Conservation (phyloP, 768 basidiomycete genomes). For the Gyrodon lividus region DNA sequence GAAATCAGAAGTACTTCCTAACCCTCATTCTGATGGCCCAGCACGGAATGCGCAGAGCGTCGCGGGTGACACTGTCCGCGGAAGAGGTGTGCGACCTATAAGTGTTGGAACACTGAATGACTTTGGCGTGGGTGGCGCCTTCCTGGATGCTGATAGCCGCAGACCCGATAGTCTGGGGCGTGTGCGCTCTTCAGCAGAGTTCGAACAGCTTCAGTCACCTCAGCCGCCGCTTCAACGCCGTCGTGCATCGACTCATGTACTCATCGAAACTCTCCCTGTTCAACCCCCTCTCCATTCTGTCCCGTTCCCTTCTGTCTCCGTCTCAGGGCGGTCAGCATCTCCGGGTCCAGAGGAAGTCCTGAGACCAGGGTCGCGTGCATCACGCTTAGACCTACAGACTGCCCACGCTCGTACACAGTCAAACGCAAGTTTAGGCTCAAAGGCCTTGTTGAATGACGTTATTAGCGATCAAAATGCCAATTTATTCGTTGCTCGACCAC, state of each 20-base stretch:
- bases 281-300: conserved; percentile 47
- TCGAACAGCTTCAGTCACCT: conserved; percentile 44
- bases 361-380: conserved; percentile 35
- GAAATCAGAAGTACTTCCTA: conserved; percentile 42
- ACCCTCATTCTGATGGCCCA: conserved; percentile 39
- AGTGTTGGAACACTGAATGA: conserved; percentile 65
- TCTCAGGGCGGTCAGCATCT: conserved; percentile 46
- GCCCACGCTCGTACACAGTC: conserved; percentile 50
- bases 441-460: conserved; percentile 39
- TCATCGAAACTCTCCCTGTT: conserved; percentile 43
- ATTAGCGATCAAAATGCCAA: conserved; percentile 34
- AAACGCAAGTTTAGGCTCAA: conserved; percentile 50
- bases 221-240: conserved; percentile 45
- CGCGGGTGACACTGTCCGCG: conserved; percentile 38
- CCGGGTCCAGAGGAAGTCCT: conserved; percentile 41
- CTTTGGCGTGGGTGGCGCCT: conserved; percentile 47
- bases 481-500: conserved; percentile 35
- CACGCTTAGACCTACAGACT: conserved; percentile 31
- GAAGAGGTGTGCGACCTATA: conserved; percentile 55
- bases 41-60: conserved; percentile 44
- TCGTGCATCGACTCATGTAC: conserved; percentile 49
- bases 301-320: conserved; percentile 62
- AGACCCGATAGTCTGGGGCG: conserved; percentile 36
- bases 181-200: conserved; percentile 60
- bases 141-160: conserved; percentile 38